Evolutionary conservation across 345 rosid species (phyloP).

Genomic region (Hibiscus syriacus): DNA sequence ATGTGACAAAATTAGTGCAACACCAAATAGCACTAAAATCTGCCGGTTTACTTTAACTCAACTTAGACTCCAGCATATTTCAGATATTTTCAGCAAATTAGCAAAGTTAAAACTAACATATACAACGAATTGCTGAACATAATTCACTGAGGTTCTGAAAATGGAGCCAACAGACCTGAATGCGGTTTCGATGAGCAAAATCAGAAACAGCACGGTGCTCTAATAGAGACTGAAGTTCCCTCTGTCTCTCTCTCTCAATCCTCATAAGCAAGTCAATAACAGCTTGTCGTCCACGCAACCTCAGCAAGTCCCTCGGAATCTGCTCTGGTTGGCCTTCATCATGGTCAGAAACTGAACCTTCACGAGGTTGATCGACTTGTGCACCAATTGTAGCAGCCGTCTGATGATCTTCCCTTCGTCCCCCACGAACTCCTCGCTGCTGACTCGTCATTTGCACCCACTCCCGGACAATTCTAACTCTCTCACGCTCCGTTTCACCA

Average conservation of each 20-base stretch:
- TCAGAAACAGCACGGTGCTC: background rate
- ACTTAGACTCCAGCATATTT: background rate
- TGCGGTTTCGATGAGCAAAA: background rate
- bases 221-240: background rate
- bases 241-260: background rate
- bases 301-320: background rate
- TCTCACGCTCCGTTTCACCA: constrained; percentile 94
- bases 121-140: background rate
- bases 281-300: background rate
- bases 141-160: background rate
- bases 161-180: background rate
- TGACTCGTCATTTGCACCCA: constrained; percentile 97
- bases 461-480: constrained; percentile 93
- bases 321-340: background rate
- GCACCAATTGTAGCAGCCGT: constrained; percentile 11
- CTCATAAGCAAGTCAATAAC: background rate
- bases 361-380: background rate
- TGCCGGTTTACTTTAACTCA: background rate
- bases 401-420: constrained; percentile 51
- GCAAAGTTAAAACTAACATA: background rate
- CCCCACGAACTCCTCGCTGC: constrained; percentile 63
- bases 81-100: background rate
- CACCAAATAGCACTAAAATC: background rate
- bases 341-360: background rate
- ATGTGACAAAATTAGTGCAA: background rate